Conservation (phyloP, 1,284 basidiomycete genomes). For the Polyporus tsugae region DNA sequence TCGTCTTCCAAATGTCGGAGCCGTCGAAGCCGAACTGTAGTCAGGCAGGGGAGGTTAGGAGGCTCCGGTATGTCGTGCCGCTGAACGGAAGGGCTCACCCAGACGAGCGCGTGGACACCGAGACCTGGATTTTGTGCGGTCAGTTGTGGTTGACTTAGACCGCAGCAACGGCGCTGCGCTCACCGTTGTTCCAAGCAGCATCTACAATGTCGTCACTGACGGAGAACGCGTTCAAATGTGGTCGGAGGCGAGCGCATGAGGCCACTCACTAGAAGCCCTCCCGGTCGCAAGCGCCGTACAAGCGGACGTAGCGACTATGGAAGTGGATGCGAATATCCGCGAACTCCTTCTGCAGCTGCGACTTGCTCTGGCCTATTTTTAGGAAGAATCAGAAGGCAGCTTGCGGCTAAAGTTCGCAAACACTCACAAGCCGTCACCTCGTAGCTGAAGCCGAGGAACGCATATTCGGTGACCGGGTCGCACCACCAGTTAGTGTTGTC, state of each 20-base stretch:
- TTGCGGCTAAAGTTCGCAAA: background rate
- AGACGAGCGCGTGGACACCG: conserved; percentile 79
- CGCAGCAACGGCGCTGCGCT: background rate
- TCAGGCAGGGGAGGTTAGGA: background rate
- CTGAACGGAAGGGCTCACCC: conserved; percentile 52
- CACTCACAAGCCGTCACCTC: conserved; percentile 56
- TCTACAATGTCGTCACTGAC: conserved; percentile 68
- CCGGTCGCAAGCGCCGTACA: conserved; percentile 74
- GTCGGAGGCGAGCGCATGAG: background rate
- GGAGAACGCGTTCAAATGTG: background rate
- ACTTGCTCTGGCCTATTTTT: conserved; percentile 43
- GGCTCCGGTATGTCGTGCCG: background rate
- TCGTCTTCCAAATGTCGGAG: conserved; percentile 59
- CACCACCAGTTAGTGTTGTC: conserved; percentile 71
- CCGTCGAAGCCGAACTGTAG: conserved; percentile 70
- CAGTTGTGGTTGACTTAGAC: background rate
- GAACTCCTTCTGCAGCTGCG: conserved; percentile 66
- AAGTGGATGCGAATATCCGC: conserved; percentile 66
- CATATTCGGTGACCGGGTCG: conserved; percentile 65
- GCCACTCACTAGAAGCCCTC: conserved; percentile 67
- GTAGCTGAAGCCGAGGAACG: conserved; percentile 78
- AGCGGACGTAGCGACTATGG: conserved; percentile 72
- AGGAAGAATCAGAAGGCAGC: background rate
- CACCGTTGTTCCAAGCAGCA: conserved; percentile 69
- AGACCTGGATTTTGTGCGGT: conserved; percentile 46